Evolutionary conservation across 768 basidiomycete species (phyloP), one percentile per base, ranked within the genome.

Genomic region (Tricholoma hemisulphureum): DNA sequence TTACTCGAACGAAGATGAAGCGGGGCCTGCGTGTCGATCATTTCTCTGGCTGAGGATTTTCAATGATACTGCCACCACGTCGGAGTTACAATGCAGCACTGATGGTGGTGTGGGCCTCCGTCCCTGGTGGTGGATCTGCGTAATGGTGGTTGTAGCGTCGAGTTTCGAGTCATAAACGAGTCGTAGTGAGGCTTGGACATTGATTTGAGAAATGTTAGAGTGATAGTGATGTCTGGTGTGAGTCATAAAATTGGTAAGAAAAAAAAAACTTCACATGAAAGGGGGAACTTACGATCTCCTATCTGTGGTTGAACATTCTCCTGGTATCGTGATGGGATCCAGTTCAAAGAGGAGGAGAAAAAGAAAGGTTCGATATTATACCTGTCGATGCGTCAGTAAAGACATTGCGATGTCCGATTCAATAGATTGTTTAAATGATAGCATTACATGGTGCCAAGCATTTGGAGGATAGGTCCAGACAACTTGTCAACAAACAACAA

Each of bases 301-400:
- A 70, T 37, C 4, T 70, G 69, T 14, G 64, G 63, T 6, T 61
- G 32, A 0, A 77, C 56, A 48, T 76, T 78, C 62, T 86, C 85
- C 58, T 84, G 81, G 53, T 81, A 88, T 52, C 85, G 80, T 1
- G 84, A 83, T 2, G 86, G 86, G 59, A 87, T 88, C 84, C 84
- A 85, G 57, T 83, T 85, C 3, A 85, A 61, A 18, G 84, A 83
- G 0, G 85, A 86, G 0, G 84, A 84, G 61, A 82, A 87, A 69
- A 84, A 87, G 66, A 86, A 87, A 0, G 86, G 86, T 60, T 87
- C 86, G 50, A 87, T 79, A 35, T 78, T 75, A 63, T 80, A 84
- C 64, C 84, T 81, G 28, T 2, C 26, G 16, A n/a, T 20, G 16
- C 11, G 31, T 1, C 13, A 32, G 16, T 16, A 51, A 4, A 24